Conservation (phyloP, 305 asterid genomes). For the Stenogyne calaminthoides region DNA sequence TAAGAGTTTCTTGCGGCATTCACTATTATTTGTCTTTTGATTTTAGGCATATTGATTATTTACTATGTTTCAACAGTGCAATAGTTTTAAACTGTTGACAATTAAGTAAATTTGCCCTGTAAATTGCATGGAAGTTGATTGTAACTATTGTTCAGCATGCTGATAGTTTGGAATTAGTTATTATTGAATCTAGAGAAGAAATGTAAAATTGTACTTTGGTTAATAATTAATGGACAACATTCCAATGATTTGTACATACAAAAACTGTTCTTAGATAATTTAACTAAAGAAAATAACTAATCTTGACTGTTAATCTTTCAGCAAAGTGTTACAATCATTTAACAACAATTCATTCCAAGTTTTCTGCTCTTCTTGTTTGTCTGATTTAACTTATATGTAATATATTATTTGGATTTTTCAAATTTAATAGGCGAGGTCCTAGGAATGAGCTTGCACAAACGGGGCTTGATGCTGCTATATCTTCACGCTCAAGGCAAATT, state of each 20-base stretch:
- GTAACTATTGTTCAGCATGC: slow-evolving; percentile 10
- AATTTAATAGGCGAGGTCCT: slow-evolving; percentile 51
- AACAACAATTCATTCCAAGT: neutral
- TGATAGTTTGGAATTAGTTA: neutral
- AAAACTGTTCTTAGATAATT: neutral
- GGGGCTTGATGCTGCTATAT: slow-evolving; percentile 53
- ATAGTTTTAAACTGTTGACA: neutral
- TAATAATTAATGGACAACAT: neutral
- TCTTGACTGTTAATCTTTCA: neutral
- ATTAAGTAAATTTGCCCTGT: neutral
- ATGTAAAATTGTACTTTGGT: neutral
- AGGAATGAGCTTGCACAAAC: slow-evolving; percentile 54
- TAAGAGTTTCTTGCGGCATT: slow-evolving; percentile 8
- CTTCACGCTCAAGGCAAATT: slow-evolving; percentile 68
- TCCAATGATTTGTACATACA: neutral
- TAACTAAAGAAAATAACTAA: neutral
- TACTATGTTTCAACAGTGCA: slow-evolving; percentile 5
- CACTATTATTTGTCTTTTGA: neutral
- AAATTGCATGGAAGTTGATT: slow-evolving; percentile 1
- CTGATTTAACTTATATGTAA: neutral
- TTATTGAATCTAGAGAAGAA: neutral
- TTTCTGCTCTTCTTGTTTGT: neutral
- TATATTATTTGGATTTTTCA: slow-evolving; percentile 32
- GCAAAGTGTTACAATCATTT: neutral
- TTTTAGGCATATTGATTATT: neutral